Evolutionary conservation across 2,329 filamentous ascomycete genomes (phyloP).

Genomic region (Gremmenia infestans): DNA sequence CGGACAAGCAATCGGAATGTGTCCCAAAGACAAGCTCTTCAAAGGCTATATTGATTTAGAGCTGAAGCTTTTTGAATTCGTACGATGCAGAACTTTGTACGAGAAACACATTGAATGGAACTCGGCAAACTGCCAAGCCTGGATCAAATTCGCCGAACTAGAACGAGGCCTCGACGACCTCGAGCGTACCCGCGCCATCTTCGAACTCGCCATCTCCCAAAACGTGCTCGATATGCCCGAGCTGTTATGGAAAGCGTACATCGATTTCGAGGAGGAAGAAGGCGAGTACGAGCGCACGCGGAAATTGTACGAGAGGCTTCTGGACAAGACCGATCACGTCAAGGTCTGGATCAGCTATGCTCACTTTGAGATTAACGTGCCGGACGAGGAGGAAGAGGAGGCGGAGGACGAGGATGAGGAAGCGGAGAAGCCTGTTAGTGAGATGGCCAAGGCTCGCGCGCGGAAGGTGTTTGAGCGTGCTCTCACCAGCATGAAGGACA

Average conservation of each 20-base stretch:
- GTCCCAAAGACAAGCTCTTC: slow-evolving; percentile 93
- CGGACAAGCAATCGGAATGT: slow-evolving; percentile 86
- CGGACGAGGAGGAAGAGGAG: slow-evolving; percentile 64
- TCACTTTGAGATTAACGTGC: slow-evolving; percentile 95
- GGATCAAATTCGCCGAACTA: slow-evolving; percentile 94
- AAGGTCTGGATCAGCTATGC: slow-evolving; percentile 99
- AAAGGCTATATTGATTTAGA: slow-evolving; percentile 90
- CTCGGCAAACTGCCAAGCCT: slow-evolving; percentile 81
- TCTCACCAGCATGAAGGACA: slow-evolving; percentile 80
- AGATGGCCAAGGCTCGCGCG: slow-evolving; percentile 77
- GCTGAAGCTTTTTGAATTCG: slow-evolving; percentile 89
- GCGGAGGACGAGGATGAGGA: slow-evolving; percentile 51
- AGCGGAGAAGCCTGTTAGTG: slow-evolving; percentile 63
- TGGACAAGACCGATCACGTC: slow-evolving; percentile 95
- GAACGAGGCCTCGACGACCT: slow-evolving; percentile 88
- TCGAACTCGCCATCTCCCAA: slow-evolving; percentile 82
- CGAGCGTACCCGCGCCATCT: slow-evolving; percentile 83
- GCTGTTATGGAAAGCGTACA: slow-evolving; percentile 95
- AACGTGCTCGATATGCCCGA: slow-evolving; percentile 92
- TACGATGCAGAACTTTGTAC: slow-evolving; percentile 83
- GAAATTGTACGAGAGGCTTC: slow-evolving; percentile 78
- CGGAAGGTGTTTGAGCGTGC: slow-evolving; percentile 81
- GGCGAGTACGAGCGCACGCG: slow-evolving; percentile 83
- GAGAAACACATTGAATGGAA: slow-evolving; percentile 95
- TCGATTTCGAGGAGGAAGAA: slow-evolving; percentile 97